phyloP scores from a whole-genome alignment of 2,329 filamentous ascomycete species.

The Alternaria incomplexa region DNA sequence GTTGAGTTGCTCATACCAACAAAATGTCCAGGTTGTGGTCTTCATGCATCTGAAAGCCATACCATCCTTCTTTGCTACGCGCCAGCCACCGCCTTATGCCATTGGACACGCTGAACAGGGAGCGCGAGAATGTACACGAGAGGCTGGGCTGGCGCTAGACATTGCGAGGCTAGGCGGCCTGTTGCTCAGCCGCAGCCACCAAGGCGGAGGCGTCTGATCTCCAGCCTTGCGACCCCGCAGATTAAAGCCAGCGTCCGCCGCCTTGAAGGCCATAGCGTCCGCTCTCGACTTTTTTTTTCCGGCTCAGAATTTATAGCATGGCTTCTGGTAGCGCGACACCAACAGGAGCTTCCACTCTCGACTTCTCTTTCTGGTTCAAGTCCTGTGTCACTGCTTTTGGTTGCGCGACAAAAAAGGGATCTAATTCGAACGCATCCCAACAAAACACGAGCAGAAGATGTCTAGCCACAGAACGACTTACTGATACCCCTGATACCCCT shows the following conservation, averaged over 20 bases:
- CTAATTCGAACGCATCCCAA: not conserved
- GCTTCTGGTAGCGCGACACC: not conserved
- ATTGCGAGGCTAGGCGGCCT: not conserved
- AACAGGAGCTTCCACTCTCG: not conserved
- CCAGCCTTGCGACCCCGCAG: not conserved
- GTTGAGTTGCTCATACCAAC: not conserved
- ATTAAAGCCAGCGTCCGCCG: not conserved
- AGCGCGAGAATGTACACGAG: accelerated
- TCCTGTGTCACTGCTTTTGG: no score
- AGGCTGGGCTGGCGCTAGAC: not conserved
- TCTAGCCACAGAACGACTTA: not conserved
- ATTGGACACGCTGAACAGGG: not conserved
- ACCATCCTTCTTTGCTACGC: not conserved
- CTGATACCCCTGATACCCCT: not conserved
- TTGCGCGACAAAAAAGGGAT: no score
- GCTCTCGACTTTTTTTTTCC: not conserved
- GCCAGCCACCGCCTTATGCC: not conserved
- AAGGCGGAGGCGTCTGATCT: not conserved
- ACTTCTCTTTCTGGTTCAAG: no score
- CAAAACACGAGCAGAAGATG: not conserved
- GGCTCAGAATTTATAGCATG: not conserved
- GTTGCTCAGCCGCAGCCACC: not conserved
- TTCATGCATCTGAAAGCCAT: not conserved
- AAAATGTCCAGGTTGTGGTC: not conserved
- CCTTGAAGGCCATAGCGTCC: not conserved